These are phyloP conservation scores for Microbotryum scabiosae DNA, from an alignment of 1,284 basidiomycete genomes.

Conservation along the genomic window DNA sequence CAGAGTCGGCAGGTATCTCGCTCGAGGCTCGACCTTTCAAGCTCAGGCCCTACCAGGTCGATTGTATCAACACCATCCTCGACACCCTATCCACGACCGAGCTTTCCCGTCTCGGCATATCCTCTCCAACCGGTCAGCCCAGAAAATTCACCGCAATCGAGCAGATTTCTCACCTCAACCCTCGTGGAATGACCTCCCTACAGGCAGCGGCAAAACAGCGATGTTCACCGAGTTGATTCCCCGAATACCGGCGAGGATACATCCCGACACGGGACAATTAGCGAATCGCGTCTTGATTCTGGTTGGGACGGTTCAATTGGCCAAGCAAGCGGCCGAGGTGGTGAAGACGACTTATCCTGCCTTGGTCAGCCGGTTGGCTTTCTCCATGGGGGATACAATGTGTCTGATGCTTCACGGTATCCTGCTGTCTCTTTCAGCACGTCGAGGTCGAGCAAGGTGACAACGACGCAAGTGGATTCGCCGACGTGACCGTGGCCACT, in stretches of 20 bases:
- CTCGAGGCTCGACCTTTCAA: background rate
- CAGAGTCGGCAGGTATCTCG: too few species aligned
- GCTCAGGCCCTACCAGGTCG: slow-evolving; percentile 71
- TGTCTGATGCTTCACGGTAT: background rate
- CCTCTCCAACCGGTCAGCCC: slow-evolving; percentile 20
- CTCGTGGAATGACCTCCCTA: slow-evolving; percentile 51
- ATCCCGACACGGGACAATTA: slow-evolving; percentile 30
- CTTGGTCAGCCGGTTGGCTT: slow-evolving; percentile 41
- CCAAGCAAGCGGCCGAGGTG: slow-evolving; percentile 72
- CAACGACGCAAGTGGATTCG: slow-evolving; percentile 64
- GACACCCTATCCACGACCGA: slow-evolving; percentile 56
- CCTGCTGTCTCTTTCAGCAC: slow-evolving; percentile 27
- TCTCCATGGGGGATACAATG: too few species aligned
- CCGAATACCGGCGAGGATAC: slow-evolving; percentile 7
- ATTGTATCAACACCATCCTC: slow-evolving; percentile 72
- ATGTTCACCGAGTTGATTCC: slow-evolving; percentile 71
- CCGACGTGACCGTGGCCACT: slow-evolving; percentile 57
- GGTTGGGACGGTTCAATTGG: slow-evolving; percentile 80
- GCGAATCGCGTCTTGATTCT: slow-evolving; percentile 64
- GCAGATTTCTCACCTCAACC: slow-evolving; percentile 33
- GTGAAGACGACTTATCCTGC: slow-evolving; percentile 59
- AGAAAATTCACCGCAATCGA: background rate
- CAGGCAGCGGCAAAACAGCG: slow-evolving; percentile 83
- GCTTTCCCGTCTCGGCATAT: slow-evolving; percentile 16
- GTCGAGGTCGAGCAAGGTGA: slow-evolving; percentile 88